Evolutionary conservation across 495 filamentous ascomycete genomes (phyloP).

Genomic region (Bacidia gigantensis): DNA sequence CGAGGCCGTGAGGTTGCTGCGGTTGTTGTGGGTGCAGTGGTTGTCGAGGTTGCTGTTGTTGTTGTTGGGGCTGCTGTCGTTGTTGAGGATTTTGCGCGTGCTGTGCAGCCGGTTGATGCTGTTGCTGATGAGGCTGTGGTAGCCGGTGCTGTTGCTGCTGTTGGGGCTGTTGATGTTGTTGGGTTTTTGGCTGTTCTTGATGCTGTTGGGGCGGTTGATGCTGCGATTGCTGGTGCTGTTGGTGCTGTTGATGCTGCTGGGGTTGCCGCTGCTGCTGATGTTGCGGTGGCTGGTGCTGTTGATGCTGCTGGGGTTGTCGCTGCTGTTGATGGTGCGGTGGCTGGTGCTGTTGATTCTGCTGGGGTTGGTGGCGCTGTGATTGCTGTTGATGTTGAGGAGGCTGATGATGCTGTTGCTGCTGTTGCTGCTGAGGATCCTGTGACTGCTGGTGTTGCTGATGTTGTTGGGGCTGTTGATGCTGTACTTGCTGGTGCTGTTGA

Average conservation of each 20-base stretch:
- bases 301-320: constrained; percentile 27
- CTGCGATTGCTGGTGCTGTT: constrained; percentile 25
- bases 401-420: constrained; percentile 25
- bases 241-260: constrained; percentile 21
- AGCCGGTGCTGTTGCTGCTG: not conserved
- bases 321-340: too few relatives aligned
- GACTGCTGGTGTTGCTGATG: too few relatives aligned
- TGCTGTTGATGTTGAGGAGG: constrained; percentile 30
- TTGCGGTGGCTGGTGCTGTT: constrained; percentile 28
- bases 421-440: constrained; percentile 20
- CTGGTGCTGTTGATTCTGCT: constrained; percentile 22
- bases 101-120: not conserved
- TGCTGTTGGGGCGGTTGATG: constrained; percentile 26
- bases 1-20: not conserved
- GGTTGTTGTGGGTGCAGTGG: not conserved
- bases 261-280: constrained; percentile 29
- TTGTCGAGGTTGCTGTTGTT: not conserved
- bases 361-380: constrained; percentile 19
- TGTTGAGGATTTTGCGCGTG: not conserved
- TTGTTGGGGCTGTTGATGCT: constrained; percentile 8
- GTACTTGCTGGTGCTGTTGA: constrained; percentile 17
- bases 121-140: not conserved
- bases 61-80: too few relatives aligned
- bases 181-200: constrained; percentile 29
- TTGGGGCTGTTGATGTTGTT: too few relatives aligned